These are phyloP conservation scores for Myrica gale DNA, from an alignment of 306 rosid species.

Conservation along the genomic window DNA sequence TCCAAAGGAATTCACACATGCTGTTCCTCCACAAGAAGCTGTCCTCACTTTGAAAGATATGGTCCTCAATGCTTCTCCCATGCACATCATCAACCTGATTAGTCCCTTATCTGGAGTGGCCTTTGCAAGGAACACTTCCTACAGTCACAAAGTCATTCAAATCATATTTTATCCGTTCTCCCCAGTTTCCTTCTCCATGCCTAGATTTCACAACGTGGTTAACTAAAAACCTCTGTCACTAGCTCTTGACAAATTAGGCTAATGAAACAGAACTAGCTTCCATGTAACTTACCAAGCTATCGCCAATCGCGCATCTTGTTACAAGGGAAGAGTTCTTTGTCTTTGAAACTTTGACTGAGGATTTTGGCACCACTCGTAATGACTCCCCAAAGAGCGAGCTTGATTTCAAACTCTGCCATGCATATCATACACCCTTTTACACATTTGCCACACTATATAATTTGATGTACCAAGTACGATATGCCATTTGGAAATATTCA, in stretches of 20 bases:
- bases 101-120: constrained; percentile 89
- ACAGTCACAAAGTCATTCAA: constrained; percentile 23
- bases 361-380: constrained; percentile 56
- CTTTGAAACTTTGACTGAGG: constrained; percentile 56
- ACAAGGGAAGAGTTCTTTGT: constrained; percentile 43
- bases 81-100: constrained; percentile 67
- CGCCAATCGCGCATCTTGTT: constrained; percentile 84
- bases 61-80: constrained; percentile 97
- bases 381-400: constrained; percentile 86
- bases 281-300: constrained; percentile 67
- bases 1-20: constrained; percentile 93
- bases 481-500: background rate
- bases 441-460: background rate
- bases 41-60: constrained; percentile 95
- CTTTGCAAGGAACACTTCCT: constrained; percentile 87
- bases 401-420: constrained; percentile 67
- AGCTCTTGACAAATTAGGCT: background rate
- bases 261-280: background rate
- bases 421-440: constrained; percentile 12
- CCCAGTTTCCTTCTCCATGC: background rate
- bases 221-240: background rate
- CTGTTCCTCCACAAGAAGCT: constrained; percentile 98
- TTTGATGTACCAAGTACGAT: constrained; percentile 7
- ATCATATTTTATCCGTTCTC: background rate
- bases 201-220: background rate